phyloP scores from a whole-genome alignment of 1,284 basidiomycete species.

The Stygiomarasmius scandens region DNA sequence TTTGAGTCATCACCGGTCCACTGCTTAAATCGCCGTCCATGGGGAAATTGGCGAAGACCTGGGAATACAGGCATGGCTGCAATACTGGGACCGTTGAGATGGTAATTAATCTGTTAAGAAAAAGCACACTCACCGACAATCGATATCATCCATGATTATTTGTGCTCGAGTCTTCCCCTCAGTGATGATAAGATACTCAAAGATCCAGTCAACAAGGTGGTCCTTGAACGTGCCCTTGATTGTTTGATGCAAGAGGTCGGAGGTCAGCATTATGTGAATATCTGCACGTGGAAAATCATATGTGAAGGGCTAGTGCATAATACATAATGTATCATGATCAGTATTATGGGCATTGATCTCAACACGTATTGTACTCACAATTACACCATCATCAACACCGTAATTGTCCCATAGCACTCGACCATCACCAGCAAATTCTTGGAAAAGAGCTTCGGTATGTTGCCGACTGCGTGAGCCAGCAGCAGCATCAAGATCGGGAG shows the following conservation, averaged over 20 bases:
- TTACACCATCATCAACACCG: conserved; percentile 14
- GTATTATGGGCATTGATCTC: too few species aligned
- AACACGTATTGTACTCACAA: conserved; percentile 11
- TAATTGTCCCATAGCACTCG: conserved; percentile 15
- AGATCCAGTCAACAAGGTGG: conserved; percentile 27
- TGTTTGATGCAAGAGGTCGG: conserved; percentile 33
- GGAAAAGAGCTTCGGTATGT: background rate
- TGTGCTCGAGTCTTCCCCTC: conserved; percentile 19
- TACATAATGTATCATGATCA: too few species aligned
- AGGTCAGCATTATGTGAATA: conserved; percentile 29
- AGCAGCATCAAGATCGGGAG: conserved; percentile 5
- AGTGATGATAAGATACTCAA: conserved; percentile 19
- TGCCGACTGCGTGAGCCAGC: background rate
- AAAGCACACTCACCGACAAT: conserved; percentile 13
- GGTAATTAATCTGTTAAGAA: background rate
- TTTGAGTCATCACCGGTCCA: background rate
- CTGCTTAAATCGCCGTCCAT: background rate
- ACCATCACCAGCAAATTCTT: conserved; percentile 4
- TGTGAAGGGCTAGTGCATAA: conserved; percentile 15
- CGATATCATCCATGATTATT: conserved; percentile 30
- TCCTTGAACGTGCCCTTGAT: conserved; percentile 24
- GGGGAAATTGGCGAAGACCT: background rate
- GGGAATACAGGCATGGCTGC: conserved; percentile 22
- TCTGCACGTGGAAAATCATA: conserved; percentile 24
- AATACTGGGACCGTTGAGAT: background rate